phyloP scores from a whole-genome alignment of 2,329 filamentous ascomycete genomes.

The Aspergillus sp. region DNA sequence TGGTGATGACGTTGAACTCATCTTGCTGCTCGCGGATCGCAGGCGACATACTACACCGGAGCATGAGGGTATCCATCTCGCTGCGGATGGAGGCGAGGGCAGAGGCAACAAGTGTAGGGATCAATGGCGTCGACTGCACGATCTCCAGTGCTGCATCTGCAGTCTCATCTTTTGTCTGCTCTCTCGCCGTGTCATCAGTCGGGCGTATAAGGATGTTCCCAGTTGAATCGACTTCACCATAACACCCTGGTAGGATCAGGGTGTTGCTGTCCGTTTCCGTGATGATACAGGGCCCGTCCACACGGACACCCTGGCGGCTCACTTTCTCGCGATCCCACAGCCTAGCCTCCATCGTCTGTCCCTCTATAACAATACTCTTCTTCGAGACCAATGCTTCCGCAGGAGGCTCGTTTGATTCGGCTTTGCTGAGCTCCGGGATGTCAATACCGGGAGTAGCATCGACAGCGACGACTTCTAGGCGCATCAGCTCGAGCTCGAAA shows the following conservation, averaged over 20 bases:
- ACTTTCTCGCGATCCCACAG: slow-evolving; percentile 48
- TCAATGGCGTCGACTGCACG: slow-evolving; percentile 40
- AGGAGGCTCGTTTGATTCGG: slow-evolving; percentile 29
- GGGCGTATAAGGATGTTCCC: slow-evolving; percentile 52
- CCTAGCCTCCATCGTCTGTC: slow-evolving; percentile 40
- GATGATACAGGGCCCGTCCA: slow-evolving; percentile 49
- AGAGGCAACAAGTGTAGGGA: slow-evolving; percentile 47
- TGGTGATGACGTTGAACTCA: slow-evolving; percentile 55
- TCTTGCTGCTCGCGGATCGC: slow-evolving; percentile 54
- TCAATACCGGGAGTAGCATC: slow-evolving; percentile 45
- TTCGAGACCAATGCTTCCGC: slow-evolving; percentile 38
- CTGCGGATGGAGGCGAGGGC: slow-evolving; percentile 47
- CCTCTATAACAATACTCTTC: slow-evolving; percentile 43
- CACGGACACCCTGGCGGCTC: slow-evolving; percentile 39
- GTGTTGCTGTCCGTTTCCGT: slow-evolving; percentile 55
- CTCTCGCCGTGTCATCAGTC: slow-evolving; percentile 22
- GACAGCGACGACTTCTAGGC: slow-evolving; percentile 45
- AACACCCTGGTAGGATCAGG: slow-evolving; percentile 48
- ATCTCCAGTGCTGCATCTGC: slow-evolving; percentile 38
- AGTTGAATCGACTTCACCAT: slow-evolving; percentile 48
- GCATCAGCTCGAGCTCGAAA: slow-evolving; percentile 50
- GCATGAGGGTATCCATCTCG: slow-evolving; percentile 54
- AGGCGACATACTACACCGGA: slow-evolving; percentile 53
- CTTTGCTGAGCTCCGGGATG: slow-evolving; percentile 35
- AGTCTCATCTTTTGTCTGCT: slow-evolving; percentile 27